Evolutionary conservation across 2,329 filamentous ascomycete species (phyloP).

Genomic region (Colletotrichum cordylinicola): DNA sequence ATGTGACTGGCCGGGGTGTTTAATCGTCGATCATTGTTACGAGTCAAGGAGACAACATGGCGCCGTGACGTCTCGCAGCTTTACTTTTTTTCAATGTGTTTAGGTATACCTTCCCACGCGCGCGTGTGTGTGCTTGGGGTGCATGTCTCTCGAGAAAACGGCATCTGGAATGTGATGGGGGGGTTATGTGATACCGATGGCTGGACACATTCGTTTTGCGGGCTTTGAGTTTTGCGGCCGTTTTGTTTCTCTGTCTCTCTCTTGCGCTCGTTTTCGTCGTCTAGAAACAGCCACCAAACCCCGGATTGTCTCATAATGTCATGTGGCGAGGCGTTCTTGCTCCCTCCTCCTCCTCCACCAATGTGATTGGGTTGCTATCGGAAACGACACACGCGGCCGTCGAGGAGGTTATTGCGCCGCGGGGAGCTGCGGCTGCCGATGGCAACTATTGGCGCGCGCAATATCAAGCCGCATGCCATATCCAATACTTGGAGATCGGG

Average conservation of each 20-base stretch:
- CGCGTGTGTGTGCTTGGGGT: not conserved
- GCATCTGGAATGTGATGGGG: not conserved
- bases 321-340: not conserved
- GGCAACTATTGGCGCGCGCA: constrained; percentile 2
- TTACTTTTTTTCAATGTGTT: not conserved
- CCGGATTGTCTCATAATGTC: constrained; percentile 1
- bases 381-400: not conserved
- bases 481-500: not conserved
- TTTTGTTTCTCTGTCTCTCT: not conserved
- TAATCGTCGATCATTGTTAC: not conserved
- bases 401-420: not conserved
- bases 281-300: not conserved
- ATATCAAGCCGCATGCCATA: not conserved
- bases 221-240: not conserved
- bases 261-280: not conserved
- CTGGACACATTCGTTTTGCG: not conserved
- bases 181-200: not conserved
- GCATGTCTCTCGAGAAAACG: not conserved
- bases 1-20: not conserved
- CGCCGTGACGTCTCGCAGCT: not conserved
- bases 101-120: not conserved
- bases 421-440: not conserved
- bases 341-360: not conserved
- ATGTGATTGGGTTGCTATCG: not conserved
- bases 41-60: constrained; percentile 20